Conservation (phyloP, 139 green algal genomes). For the Haematococcus sp. region DNA sequence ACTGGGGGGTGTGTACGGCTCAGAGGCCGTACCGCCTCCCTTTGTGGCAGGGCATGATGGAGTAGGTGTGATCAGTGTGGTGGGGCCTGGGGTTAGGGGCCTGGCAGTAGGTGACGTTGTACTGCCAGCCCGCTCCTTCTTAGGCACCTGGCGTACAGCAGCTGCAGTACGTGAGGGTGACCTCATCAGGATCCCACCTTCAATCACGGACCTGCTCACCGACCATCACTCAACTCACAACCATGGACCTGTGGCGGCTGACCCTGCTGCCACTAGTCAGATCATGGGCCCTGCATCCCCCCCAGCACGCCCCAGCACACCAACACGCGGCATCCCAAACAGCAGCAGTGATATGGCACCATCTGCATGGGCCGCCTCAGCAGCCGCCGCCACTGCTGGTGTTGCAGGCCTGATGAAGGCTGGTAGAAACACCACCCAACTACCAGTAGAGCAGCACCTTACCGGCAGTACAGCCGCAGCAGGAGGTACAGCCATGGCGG, state of each 20-base stretch:
- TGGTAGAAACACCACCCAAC: no score
- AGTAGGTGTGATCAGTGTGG: conserved; percentile 24
- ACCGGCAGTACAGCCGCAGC: no score
- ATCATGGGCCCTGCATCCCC: not conserved
- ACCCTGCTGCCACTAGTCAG: not conserved
- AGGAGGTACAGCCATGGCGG: not conserved
- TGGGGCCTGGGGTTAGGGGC: conserved; percentile 76
- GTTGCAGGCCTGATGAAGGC: not conserved
- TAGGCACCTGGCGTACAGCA: conserved; percentile 20
- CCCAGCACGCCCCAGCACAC: not conserved
- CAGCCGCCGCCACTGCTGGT: no score
- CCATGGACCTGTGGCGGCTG: not conserved
- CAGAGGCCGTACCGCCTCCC: conserved; percentile 33
- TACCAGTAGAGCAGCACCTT: no score
- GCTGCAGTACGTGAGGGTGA: not conserved
- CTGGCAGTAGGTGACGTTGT: conserved; percentile 81
- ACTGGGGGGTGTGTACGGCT: conserved; percentile 68
- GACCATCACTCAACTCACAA: conserved; percentile 30
- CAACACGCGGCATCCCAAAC: not conserved
- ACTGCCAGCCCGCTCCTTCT: conserved; percentile 58
- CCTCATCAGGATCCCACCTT: not conserved
- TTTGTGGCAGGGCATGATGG: conserved; percentile 70
- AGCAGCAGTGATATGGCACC: no score
- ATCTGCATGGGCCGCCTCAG: not conserved
- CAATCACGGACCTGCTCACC: not conserved